These are phyloP conservation scores for Yamadazyma triangularis DNA, from an alignment of 1,139 yeast genomes.

Conservation along the genomic window DNA sequence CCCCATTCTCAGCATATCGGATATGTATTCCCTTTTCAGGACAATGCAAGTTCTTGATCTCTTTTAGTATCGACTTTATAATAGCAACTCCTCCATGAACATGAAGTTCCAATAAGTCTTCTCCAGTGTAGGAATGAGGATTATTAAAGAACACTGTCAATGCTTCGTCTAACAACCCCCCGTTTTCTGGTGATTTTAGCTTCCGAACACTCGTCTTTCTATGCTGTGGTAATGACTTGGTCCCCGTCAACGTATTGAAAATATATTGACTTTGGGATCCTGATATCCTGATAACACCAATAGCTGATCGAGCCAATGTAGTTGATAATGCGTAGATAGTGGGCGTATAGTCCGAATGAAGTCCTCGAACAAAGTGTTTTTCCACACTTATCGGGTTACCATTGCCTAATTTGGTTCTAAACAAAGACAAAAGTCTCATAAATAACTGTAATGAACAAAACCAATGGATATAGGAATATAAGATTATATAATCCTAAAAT, in stretches of 20 bases:
- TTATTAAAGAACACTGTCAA: slow-evolving; percentile 62
- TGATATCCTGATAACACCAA: slow-evolving; percentile 79
- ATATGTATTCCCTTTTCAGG: slow-evolving; percentile 40
- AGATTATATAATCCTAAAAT: too few species aligned
- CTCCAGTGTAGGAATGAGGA: slow-evolving; percentile 92
- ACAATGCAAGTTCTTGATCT: slow-evolving; percentile 52
- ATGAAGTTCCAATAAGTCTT: slow-evolving; percentile 82
- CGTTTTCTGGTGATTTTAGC: slow-evolving; percentile 38
- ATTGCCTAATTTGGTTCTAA: too few species aligned
- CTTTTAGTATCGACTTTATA: slow-evolving; percentile 58
- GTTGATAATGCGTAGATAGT: slow-evolving; percentile 93
- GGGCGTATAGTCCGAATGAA: slow-evolving; percentile 32
- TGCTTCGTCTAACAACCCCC: slow-evolving; percentile 66
- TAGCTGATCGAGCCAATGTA: slow-evolving; percentile 75
- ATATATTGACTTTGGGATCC: slow-evolving; percentile 59
- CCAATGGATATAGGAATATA: too few species aligned
- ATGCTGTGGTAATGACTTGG: slow-evolving; percentile 36
- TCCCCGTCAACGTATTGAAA: slow-evolving; percentile 42
- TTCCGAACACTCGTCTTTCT: slow-evolving; percentile 55
- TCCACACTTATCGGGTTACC: too few species aligned
- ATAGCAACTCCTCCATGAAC: slow-evolving; percentile 94
- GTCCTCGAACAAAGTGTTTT: too few species aligned
- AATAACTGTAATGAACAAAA: too few species aligned
- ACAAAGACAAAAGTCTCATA: too few species aligned
- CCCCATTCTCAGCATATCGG: slow-evolving; percentile 89